Evolutionary conservation across 805 yeast species (phyloP), one percentile per base, ranked within the genome.

Genomic region (Brettanomyces custersianus): DNA sequence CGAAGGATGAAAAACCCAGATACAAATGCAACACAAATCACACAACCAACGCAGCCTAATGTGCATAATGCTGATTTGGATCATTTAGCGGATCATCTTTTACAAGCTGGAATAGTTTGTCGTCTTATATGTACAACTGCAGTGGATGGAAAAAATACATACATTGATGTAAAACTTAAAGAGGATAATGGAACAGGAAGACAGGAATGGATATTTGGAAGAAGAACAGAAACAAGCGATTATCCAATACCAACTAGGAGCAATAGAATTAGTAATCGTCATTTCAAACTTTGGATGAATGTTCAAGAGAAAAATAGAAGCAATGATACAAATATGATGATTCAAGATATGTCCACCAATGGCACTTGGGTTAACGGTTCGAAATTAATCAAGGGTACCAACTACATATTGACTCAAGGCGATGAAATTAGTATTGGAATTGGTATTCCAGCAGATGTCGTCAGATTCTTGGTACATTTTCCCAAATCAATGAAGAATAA

Each of bases 361-460:
- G 98, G 98, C 6, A 92, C 98, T 0, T 81, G 75, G 66, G 60
- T 90, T 33, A 92, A 90, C 61, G 78, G 79, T 22, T 68, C 68
- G 26, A 67, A 85, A 35, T 57, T 90, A 15, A 84, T 78, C 18
- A 82, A 80, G 51, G 82, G 82, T 16, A 74, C 80, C 33, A 84
- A 85, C 49, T 85, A 84, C 54, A 74, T 90, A 38, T 58, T 92
- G 26, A 77, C 79, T 30, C 95, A 86, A 52, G 97, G 97, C 4
- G 99, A 92, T 58, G 95, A 86, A 52, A 80, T 92, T 26, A 72
- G 88, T 1, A 83, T 92, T 0, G 98, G 97, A 0, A 65, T 77
- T 13, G 97, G 97, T 4, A 81, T 88, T 1, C 69, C 80, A 2
- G 64, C 66, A 19, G 97, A 92, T 46, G 72, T 71, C 22, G 59